Conservation (phyloP, 208 protist genomes). For the Sergeia podlipaevii region DNA sequence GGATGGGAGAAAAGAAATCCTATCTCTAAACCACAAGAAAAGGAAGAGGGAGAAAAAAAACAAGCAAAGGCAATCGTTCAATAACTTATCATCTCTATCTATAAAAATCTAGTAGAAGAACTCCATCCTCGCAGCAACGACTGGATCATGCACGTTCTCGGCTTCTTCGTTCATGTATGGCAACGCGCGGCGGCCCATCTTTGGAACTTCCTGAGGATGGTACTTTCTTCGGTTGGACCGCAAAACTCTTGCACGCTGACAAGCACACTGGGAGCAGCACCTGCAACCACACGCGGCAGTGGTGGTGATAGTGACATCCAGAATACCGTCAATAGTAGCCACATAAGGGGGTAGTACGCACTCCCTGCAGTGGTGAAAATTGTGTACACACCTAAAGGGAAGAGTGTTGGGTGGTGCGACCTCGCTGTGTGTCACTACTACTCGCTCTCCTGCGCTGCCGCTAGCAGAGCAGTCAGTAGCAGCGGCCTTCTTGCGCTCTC, state of each 20-base stretch:
- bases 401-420: background rate
- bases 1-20: too few species aligned
- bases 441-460: background rate
- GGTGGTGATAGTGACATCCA: background rate
- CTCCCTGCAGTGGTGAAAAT: constrained; percentile 19
- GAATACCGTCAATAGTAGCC: background rate
- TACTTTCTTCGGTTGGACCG: constrained; percentile 16
- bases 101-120: constrained; percentile 23
- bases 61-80: too few species aligned
- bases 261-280: constrained; percentile 15
- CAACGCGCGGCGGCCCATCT: constrained; percentile 32
- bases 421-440: background rate
- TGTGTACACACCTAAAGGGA: constrained; percentile 11
- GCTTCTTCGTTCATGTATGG: constrained; percentile 31
- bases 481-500: background rate
- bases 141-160: background rate
- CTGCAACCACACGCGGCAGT: constrained; percentile 4
- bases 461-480: background rate
- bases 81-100: too few species aligned
- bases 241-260: constrained; percentile 16
- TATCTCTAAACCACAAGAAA: too few species aligned
- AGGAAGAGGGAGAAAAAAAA: too few species aligned
- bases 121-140: constrained; percentile 12
- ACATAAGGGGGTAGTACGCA: constrained; percentile 30
- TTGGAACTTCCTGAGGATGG: constrained; percentile 39